phyloP scores from a whole-genome alignment of 768 basidiomycete species.

The Lactarius vividus region DNA sequence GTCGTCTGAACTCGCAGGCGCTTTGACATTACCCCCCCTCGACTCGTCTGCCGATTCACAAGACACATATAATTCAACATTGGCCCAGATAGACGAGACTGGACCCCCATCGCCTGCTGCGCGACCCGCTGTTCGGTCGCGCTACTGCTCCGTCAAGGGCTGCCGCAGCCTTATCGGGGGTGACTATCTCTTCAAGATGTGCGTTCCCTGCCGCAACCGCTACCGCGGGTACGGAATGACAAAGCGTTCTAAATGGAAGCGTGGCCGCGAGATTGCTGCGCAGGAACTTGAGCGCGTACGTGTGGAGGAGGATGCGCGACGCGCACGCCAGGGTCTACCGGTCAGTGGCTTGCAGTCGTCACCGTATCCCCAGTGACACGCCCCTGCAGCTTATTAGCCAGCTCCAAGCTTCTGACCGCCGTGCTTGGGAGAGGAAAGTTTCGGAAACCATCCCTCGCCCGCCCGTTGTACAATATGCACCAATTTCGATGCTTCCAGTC shows the following conservation, averaged over 20 bases:
- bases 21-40: constrained; percentile 40
- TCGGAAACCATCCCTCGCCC: constrained; percentile 16
- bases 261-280: constrained; percentile 44
- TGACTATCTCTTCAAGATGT: constrained; percentile 33
- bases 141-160: constrained; percentile 54
- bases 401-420: constrained; percentile 27
- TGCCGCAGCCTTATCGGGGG: constrained; percentile 48
- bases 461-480: constrained; percentile 20
- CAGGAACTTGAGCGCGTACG: constrained; percentile 40
- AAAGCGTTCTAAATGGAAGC: constrained; percentile 54
- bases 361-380: constrained; percentile 4
- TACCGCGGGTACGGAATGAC: constrained; percentile 54
- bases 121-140: constrained; percentile 29
- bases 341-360: constrained; percentile 32
- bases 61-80: constrained; percentile 12
- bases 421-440: constrained; percentile 27
- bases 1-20: constrained; percentile 49
- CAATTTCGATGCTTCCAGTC: constrained; percentile 34
- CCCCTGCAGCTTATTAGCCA: constrained; percentile 37
- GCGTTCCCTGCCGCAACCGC: constrained; percentile 42
- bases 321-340: constrained; percentile 37
- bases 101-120: background rate
- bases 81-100: background rate
- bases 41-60: constrained; percentile 14
- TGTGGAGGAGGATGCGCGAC: constrained; percentile 40